Evolutionary conservation across 2,329 filamentous ascomycete genomes (phyloP).

Genomic region (Kalmusia sp.): DNA sequence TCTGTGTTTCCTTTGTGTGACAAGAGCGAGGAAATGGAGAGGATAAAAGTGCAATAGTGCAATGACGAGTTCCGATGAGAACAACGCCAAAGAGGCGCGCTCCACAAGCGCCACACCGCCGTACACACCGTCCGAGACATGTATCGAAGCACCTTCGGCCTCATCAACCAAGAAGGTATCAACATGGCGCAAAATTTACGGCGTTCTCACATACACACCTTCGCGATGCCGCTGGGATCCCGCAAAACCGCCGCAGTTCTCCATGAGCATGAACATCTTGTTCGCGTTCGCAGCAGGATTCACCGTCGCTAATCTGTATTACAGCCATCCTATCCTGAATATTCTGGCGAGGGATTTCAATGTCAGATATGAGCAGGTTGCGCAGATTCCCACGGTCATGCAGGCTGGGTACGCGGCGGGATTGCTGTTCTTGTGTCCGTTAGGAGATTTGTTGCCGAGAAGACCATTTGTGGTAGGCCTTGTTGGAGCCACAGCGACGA

Average conservation of each 20-base stretch:
- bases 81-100: background rate
- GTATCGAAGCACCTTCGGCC: no score
- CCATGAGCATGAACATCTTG: constrained; percentile 71
- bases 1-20: background rate
- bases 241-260: constrained; percentile 71
- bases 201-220: constrained; percentile 65
- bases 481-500: constrained; percentile 70
- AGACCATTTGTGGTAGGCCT: constrained; percentile 73
- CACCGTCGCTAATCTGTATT: constrained; percentile 82
- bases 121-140: background rate
- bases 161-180: background rate
- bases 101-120: background rate
- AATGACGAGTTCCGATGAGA: background rate
- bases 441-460: constrained; percentile 73
- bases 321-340: constrained; percentile 81
- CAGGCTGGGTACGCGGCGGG: constrained; percentile 82
- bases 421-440: constrained; percentile 75
- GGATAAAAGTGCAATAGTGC: background rate
- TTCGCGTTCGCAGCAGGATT: constrained; percentile 74
- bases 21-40: constrained; percentile 2
- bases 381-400: constrained; percentile 74
- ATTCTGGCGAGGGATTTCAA: constrained; percentile 74
- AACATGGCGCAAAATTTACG: constrained; percentile 28
- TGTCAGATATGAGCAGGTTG: constrained; percentile 72
- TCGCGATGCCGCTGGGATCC: constrained; percentile 72